phyloP scores from a whole-genome alignment of 208 protist species.

The Trypanosoma conorhini region DNA sequence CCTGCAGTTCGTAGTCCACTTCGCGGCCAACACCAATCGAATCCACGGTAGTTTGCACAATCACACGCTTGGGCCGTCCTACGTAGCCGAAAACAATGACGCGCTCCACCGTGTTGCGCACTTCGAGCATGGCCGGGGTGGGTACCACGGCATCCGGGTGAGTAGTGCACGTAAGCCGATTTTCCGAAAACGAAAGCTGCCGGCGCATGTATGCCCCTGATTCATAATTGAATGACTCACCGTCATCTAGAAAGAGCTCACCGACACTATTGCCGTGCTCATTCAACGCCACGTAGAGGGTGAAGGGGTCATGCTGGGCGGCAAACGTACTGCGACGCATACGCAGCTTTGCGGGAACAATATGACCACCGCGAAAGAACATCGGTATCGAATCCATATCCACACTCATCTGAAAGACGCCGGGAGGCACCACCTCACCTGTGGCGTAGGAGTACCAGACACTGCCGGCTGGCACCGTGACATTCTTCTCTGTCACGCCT shows the following conservation, averaged over 20 bases:
- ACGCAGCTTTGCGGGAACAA: slow-evolving; percentile 93
- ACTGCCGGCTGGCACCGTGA: slow-evolving; percentile 76
- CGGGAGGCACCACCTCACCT: slow-evolving; percentile 36
- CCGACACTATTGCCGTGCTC: slow-evolving; percentile 59
- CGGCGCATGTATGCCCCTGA: slow-evolving; percentile 52
- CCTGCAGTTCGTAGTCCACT: slow-evolving; percentile 62
- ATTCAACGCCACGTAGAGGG: slow-evolving; percentile 90
- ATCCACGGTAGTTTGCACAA: slow-evolving; percentile 10
- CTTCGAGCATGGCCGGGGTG: slow-evolving; percentile 2
- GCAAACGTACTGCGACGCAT: slow-evolving; percentile 79
- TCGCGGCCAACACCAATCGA: slow-evolving; percentile 22
- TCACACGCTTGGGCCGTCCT: slow-evolving; percentile 35
- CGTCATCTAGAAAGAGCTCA: slow-evolving; percentile 82
- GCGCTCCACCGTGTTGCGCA: slow-evolving; percentile 59
- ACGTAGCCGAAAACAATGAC: slow-evolving; percentile 65
- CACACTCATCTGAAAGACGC: slow-evolving; percentile 44
- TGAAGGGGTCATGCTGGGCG: slow-evolving; percentile 93
- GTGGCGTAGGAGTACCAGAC: slow-evolving; percentile 79
- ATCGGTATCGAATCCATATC: slow-evolving; percentile 91
- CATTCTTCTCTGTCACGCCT: slow-evolving; percentile 40
- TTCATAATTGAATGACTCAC: slow-evolving; percentile 65
- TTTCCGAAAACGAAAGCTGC: slow-evolving; percentile 49
- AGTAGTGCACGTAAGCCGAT: slow-evolving; percentile 33
- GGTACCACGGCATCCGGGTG: neutral
- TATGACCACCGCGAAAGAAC: slow-evolving; percentile 91